Evolutionary conservation across 1,139 yeast species (phyloP).

Genomic region (Geotrichum siamense): DNA sequence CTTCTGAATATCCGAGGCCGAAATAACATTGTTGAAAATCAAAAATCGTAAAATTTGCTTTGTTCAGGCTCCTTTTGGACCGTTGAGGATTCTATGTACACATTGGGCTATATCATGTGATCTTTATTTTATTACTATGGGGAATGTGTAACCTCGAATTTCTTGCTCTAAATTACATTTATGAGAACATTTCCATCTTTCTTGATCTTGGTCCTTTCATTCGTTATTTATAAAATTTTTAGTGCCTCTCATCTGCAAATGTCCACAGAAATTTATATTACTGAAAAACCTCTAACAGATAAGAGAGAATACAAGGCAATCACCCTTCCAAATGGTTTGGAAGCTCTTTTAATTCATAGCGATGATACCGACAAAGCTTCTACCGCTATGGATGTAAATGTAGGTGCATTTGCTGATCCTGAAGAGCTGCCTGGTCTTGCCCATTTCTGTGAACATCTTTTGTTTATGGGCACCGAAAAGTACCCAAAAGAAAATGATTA

Average conservation of each 20-base stretch:
- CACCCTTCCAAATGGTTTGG: conserved; percentile 58
- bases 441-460: conserved; percentile 90
- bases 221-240: not conserved
- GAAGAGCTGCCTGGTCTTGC: conserved; percentile 76
- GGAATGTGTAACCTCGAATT: no score
- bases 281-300: conserved; percentile 42
- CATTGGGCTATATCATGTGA: no score
- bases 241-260: not conserved
- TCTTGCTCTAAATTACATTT: no score
- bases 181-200: conserved; percentile 1
- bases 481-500: conserved; percentile 91
- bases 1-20: not conserved
- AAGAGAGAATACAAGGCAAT: conserved; percentile 68
- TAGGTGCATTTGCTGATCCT: conserved; percentile 83
- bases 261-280: conserved; percentile 7
- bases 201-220: not conserved
- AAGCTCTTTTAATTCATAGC: conserved; percentile 74
- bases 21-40: not conserved
- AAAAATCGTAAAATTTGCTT: no score
- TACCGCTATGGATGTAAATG: conserved; percentile 86
- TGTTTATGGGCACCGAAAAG: conserved; percentile 94
- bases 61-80: no score
- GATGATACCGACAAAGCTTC: conserved; percentile 85
- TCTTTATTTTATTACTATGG: no score
- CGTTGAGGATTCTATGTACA: no score